Conservation (phyloP, 176 grass and related monocot genomes). For the Guadua angustifolia region DNA sequence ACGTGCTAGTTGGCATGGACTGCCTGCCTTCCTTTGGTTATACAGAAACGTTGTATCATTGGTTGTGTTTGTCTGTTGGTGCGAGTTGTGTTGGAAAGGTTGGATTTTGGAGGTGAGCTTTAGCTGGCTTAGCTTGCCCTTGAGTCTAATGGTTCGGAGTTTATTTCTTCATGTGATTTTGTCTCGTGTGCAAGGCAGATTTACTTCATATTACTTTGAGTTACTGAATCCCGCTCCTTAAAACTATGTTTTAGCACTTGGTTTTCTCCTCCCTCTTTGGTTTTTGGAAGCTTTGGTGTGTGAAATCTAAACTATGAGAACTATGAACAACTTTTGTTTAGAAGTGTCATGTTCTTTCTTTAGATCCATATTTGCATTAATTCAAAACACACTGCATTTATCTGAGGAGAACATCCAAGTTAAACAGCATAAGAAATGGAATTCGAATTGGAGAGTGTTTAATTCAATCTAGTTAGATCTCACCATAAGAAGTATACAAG, state of each 20-base stretch:
- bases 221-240: background rate
- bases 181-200: background rate
- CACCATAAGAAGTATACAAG: background rate
- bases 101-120: background rate
- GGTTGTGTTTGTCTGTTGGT: background rate
- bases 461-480: background rate
- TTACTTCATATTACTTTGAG: background rate
- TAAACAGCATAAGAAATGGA: constrained; percentile 33
- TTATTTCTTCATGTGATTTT: background rate
- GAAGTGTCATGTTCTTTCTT: constrained; percentile 3
- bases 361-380: background rate
- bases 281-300: constrained; percentile 20
- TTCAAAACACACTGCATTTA: background rate
- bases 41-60: too few relatives aligned
- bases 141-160: background rate
- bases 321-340: background rate
- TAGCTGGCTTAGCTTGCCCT: background rate
- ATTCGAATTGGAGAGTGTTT: background rate
- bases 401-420: background rate
- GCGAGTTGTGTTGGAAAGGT: constrained; percentile 29
- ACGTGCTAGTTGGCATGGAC: too few relatives aligned
- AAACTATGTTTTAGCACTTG: background rate
- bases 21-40: too few relatives aligned
- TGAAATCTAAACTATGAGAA: background rate
- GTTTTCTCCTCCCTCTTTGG: background rate